These are phyloP conservation scores for Mucor irregularis DNA, from an alignment of 371 early-diverging fungal genomes.

Conservation along the genomic window DNA sequence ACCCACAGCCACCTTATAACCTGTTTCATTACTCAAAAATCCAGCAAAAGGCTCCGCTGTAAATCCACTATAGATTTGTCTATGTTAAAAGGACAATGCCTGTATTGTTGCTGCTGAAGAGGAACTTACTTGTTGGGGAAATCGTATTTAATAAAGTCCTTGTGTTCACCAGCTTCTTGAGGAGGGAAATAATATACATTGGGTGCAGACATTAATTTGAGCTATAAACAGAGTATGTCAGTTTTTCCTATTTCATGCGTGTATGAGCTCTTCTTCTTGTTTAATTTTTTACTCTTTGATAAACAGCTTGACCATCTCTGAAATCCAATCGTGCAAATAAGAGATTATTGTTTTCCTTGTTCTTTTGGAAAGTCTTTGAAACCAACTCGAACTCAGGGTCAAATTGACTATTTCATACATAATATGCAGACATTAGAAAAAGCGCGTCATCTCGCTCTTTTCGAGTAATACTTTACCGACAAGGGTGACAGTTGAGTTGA, in stretches of 20 bases:
- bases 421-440: neutral
- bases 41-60: slow-evolving; percentile 67
- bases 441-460: neutral
- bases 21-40: slow-evolving; percentile 53
- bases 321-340: slow-evolving; percentile 80
- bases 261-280: neutral
- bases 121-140: slow-evolving; percentile 17
- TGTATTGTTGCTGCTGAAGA: neutral
- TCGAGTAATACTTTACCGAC: slow-evolving; percentile 58
- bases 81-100: neutral
- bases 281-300: slow-evolving; percentile 58
- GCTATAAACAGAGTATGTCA: slow-evolving; percentile 28
- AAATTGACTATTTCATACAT: slow-evolving; percentile 59
- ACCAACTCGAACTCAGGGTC: slow-evolving; percentile 71
- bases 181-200: slow-evolving; percentile 75
- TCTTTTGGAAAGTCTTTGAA: slow-evolving; percentile 58
- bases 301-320: slow-evolving; percentile 70
- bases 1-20: slow-evolving; percentile 39
- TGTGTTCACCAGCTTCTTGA: slow-evolving; percentile 54
- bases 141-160: slow-evolving; percentile 47
- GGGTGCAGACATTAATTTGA: slow-evolving; percentile 67
- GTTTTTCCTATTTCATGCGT: neutral
- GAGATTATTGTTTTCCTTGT: slow-evolving; percentile 46
- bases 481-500: slow-evolving; percentile 71
- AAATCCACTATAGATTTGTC: slow-evolving; percentile 55